phyloP scores from a whole-genome alignment of 2,329 filamentous ascomycete species.

The Apiospora saccharicola region DNA sequence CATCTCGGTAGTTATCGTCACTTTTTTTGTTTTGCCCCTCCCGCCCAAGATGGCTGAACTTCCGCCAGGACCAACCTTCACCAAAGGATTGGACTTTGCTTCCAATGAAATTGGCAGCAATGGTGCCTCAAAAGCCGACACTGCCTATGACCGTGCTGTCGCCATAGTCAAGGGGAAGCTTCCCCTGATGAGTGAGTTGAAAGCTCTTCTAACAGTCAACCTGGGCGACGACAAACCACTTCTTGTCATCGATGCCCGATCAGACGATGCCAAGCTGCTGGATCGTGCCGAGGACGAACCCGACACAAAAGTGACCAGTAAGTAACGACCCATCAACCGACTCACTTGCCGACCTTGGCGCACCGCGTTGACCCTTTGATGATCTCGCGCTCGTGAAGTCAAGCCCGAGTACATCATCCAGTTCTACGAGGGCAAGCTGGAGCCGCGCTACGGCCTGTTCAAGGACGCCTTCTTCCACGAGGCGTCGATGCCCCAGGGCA shows the following conservation, averaged over 20 bases:
- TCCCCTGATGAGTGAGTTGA: neutral
- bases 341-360: neutral
- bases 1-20: neutral
- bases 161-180: neutral
- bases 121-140: neutral
- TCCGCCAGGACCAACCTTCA: neutral
- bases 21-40: neutral
- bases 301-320: neutral
- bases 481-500: slow-evolving; percentile 34
- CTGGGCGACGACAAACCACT: neutral
- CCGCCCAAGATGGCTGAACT: neutral
- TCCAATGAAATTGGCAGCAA: neutral
- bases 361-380: neutral
- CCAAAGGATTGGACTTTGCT: neutral
- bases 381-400: neutral
- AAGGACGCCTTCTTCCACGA: slow-evolving; percentile 38
- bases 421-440: slow-evolving; percentile 34
- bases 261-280: neutral
- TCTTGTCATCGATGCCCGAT: neutral
- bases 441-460: slow-evolving; percentile 37
- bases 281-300: neutral
- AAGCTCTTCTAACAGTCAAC: slow-evolving; percentile 1
- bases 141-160: neutral
- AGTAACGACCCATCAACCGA: neutral
- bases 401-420: slow-evolving; percentile 30